Evolutionary conservation across 2,329 filamentous ascomycete genomes (phyloP).

Genomic region (Calonectria pteridis): DNA sequence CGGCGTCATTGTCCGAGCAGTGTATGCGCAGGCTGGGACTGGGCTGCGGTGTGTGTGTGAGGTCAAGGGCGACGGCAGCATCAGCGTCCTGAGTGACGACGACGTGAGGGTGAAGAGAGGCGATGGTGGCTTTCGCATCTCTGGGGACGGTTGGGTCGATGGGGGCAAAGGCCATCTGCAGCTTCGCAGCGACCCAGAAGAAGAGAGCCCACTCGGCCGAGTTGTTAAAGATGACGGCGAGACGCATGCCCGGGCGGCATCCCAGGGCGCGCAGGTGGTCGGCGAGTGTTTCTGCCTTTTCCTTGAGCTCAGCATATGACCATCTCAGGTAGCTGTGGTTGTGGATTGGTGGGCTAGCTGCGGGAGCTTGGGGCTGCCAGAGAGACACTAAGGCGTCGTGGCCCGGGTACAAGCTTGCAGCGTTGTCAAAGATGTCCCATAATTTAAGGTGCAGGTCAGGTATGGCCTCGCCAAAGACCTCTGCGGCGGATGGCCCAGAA

Average conservation of each 20-base stretch:
- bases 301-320: constrained; percentile 47
- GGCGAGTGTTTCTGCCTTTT: constrained; percentile 43
- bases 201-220: constrained; percentile 55
- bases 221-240: constrained; percentile 51
- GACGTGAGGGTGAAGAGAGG: constrained; percentile 42
- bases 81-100: constrained; percentile 50
- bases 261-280: constrained; percentile 38
- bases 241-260: constrained; percentile 44
- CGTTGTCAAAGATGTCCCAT: constrained; percentile 49
- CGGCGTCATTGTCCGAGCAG: constrained; percentile 34
- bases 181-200: constrained; percentile 52
- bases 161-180: constrained; percentile 51
- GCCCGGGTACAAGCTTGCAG: constrained; percentile 45
- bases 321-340: constrained; percentile 44
- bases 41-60: not conserved
- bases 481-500: constrained; percentile 28
- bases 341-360: constrained; percentile 8
- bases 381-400: constrained; percentile 52
- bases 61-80: constrained; percentile 34
- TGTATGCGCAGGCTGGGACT: constrained; percentile 35
- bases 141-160: constrained; percentile 47
- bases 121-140: constrained; percentile 42
- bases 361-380: constrained; percentile 45
- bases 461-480: constrained; percentile 45
- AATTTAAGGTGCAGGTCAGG: constrained; percentile 46